Conservation (phyloP, 2,329 filamentous ascomycete genomes). For the Aspergillus udagawae region DNA sequence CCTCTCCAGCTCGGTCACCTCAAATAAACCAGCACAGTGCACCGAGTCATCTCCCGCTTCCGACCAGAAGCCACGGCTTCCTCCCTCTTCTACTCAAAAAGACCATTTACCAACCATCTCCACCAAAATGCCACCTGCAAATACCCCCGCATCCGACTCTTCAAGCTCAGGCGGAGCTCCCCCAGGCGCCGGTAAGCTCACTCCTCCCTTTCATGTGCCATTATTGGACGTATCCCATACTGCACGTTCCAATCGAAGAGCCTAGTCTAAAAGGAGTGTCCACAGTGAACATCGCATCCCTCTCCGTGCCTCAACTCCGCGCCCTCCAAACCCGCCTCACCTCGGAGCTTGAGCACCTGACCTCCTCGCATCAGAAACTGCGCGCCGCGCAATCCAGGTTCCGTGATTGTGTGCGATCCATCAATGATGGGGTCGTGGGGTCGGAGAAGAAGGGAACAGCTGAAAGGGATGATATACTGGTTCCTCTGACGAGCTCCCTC, state of each 20-base stretch:
- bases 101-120: neutral
- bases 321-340: slow-evolving; percentile 95
- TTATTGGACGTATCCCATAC: neutral
- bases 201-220: neutral
- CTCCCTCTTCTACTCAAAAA: neutral
- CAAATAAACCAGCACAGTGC: neutral
- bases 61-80: neutral
- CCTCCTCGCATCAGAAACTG: slow-evolving; percentile 82
- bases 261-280: neutral
- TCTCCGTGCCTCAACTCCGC: slow-evolving; percentile 79
- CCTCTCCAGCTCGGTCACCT: neutral
- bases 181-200: slow-evolving; percentile 22
- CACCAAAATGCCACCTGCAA: slow-evolving; percentile 22
- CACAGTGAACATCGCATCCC: slow-evolving; percentile 64
- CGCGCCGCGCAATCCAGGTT: slow-evolving; percentile 89
- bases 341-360: slow-evolving; percentile 92
- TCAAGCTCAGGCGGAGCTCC: slow-evolving; percentile 23
- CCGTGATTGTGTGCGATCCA: slow-evolving; percentile 78
- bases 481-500: slow-evolving; percentile 91
- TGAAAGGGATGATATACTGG: slow-evolving; percentile 59
- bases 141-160: slow-evolving; percentile 25
- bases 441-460: slow-evolving; percentile 31
- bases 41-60: neutral
- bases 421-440: slow-evolving; percentile 55
- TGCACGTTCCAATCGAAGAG: neutral